Evolutionary conservation across 305 asterid species (phyloP).

Genomic region (Solanum chacoense): DNA sequence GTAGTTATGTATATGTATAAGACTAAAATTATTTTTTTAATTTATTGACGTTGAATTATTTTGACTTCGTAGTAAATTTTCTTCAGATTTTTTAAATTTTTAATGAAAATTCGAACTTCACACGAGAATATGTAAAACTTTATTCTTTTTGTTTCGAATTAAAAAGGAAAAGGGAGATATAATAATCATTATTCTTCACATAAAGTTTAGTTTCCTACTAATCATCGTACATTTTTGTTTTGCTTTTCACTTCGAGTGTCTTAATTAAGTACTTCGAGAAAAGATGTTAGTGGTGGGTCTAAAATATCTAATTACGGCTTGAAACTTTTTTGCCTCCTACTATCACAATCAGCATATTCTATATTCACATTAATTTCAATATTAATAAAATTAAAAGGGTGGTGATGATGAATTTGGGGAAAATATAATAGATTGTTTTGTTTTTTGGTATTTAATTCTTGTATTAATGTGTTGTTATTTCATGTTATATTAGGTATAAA

Average conservation of each 20-base stretch:
- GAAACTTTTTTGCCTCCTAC: background rate
- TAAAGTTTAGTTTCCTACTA: background rate
- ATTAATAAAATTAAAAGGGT: background rate
- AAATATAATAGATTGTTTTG: background rate
- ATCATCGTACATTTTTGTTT: background rate
- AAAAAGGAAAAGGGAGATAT: background rate
- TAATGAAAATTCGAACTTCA: background rate
- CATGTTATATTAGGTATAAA: background rate
- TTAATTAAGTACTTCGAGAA: background rate
- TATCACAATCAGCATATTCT: background rate
- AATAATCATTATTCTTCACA: background rate
- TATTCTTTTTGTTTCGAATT: background rate
- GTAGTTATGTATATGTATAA: background rate
- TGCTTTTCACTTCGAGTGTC: background rate
- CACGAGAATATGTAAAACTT: background rate
- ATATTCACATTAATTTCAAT: background rate
- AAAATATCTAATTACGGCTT: background rate
- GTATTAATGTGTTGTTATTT: background rate
- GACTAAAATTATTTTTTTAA: background rate
- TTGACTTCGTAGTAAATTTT: background rate
- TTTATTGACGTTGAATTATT: background rate
- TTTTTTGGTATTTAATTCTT: background rate
- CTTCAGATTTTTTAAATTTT: fast-evolving
- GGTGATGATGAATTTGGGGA: background rate
- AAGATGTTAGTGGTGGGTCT: background rate